Evolutionary conservation across 2,329 filamentous ascomycete genomes (phyloP), one percentile per base, ranked within the genome.

Genomic region (Phoma sp.): DNA sequence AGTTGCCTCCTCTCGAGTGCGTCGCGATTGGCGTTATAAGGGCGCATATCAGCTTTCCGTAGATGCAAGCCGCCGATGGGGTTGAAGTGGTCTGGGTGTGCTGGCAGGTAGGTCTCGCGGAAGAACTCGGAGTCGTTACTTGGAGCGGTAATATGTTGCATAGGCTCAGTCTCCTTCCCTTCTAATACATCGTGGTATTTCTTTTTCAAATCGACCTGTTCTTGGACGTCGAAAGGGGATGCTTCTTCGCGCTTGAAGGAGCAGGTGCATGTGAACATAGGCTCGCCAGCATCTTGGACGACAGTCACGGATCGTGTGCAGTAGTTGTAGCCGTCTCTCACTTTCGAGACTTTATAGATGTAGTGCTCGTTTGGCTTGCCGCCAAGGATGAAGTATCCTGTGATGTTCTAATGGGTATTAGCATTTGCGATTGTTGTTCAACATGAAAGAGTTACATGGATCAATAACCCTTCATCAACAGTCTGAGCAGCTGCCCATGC

Each of bases 401-500:
- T 81, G 37, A 83, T 78, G 61, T 79, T 79, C 80, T 58, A 24
- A 7, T 10, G 14, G 4, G n/a, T 7, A 24, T 55, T 14, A 54
- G 51, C 22, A 42, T 18, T 9, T 4, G 18, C 27, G 22, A 7
- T 22, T 22, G 23, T 10, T n/a, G 32, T 23, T 6, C 22, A 40
- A 6, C 22, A 7, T 14, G 32, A 6, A 3, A 18, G 11, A 49
- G 51, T 66, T 71, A 83, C 81, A 70, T 84, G 81, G 22, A 85
- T 71, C 25, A 83, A 64, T 44, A 82, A 79, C 2, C 80, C 82
- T 25, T 75, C 69, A 5, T 62, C 65, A 10, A 84, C 79, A 1
- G 82, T 85, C 56, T 83, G 79, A 7, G 79, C 79, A 7, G 83
- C 82, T 13, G 82, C 82, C 74, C 80, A 85, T 13, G 80, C 81